Conservation (phyloP, 2,329 filamentous ascomycete genomes). For the Neofusicoccum umdonicola region DNA sequence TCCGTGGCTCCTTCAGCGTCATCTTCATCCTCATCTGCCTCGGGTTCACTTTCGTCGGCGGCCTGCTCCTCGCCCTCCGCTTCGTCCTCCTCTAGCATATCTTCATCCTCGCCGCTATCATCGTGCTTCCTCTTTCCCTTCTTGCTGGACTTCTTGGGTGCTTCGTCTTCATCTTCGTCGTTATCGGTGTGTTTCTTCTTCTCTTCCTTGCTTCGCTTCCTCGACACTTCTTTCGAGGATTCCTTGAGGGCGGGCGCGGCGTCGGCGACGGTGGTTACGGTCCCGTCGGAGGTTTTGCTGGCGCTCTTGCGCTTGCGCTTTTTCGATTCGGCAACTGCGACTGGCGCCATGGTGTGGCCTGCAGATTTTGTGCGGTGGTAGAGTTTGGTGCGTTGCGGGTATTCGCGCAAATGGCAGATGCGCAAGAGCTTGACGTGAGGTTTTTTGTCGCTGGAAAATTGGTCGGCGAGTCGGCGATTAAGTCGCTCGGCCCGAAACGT, state of each 20-base stretch:
- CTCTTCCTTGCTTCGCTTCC: slow-evolving; percentile 41
- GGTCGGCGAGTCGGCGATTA: slow-evolving; percentile 1
- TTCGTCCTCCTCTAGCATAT: slow-evolving; percentile 31
- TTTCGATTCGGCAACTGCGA: slow-evolving; percentile 39
- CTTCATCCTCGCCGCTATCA: neutral
- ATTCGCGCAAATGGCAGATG: neutral
- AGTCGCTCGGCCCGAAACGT: neutral
- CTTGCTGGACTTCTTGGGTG: neutral
- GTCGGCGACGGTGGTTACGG: slow-evolving; percentile 21
- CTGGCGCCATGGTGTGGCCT: slow-evolving; percentile 32
- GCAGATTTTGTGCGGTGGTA: neutral
- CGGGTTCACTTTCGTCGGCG: neutral
- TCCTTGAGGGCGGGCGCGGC: slow-evolving; percentile 34
- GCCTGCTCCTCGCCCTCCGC: slow-evolving; percentile 28
- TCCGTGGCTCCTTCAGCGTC: slow-evolving; percentile 35
- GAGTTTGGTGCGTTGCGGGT: neutral
- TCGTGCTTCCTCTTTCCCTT: slow-evolving; percentile 16
- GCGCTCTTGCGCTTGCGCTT: slow-evolving; percentile 51
- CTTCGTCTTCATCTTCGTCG: slow-evolving; percentile 31
- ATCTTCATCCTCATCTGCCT: slow-evolving; percentile 23
- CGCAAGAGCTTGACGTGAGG: neutral
- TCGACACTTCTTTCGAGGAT: slow-evolving; percentile 29
- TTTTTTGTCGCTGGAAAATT: neutral
- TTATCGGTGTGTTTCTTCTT: slow-evolving; percentile 36
- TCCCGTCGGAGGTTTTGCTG: slow-evolving; percentile 31